These are phyloP conservation scores for Babesia gibsoni DNA, from an alignment of 169 alveolate genomes.

Conservation along the genomic window DNA sequence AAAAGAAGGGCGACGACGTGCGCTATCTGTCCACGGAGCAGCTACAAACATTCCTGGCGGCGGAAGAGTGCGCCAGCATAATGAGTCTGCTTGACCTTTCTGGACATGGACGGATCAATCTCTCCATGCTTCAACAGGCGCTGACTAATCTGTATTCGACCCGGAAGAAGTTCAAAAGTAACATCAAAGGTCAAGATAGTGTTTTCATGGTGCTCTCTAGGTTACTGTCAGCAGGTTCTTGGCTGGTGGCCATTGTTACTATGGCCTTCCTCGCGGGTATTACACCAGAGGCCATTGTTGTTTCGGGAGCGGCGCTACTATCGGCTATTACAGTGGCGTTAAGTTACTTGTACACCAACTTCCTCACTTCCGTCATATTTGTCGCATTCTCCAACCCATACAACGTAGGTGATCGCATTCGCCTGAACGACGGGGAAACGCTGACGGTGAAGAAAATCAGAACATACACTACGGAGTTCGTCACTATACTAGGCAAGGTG, in stretches of 20 bases:
- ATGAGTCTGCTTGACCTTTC: slow-evolving; percentile 73
- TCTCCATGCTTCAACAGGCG: slow-evolving; percentile 68
- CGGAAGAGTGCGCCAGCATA: slow-evolving; percentile 70
- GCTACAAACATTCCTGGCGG: slow-evolving; percentile 55
- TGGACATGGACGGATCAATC: slow-evolving; percentile 76
- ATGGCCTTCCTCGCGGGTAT: slow-evolving; percentile 78
- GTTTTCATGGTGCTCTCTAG: slow-evolving; percentile 76
- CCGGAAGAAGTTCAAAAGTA: slow-evolving; percentile 71
- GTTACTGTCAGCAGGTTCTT: slow-evolving; percentile 73
- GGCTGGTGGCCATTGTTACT: slow-evolving; percentile 72
- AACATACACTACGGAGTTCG: slow-evolving; percentile 83
- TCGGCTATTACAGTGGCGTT: slow-evolving; percentile 83
- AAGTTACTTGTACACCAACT: slow-evolving; percentile 81
- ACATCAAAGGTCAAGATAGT: slow-evolving; percentile 80
- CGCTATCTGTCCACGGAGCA: slow-evolving; percentile 11
- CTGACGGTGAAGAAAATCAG: slow-evolving; percentile 77
- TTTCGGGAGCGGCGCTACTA: slow-evolving; percentile 85
- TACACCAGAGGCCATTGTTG: slow-evolving; percentile 81
- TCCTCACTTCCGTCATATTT: slow-evolving; percentile 82
- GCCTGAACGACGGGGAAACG: slow-evolving; percentile 80
- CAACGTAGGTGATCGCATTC: slow-evolving; percentile 82
- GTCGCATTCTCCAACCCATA: slow-evolving; percentile 85
- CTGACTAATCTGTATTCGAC: slow-evolving; percentile 65
- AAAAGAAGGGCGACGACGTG: background rate
- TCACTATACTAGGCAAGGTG: slow-evolving; percentile 76